A percentile compares a stretch with the other conserved stretches of the same genome.
Evolutionary conservation across 331 rosid species (phyloP).

Genomic region (Stylosanthes scabra): DNA sequence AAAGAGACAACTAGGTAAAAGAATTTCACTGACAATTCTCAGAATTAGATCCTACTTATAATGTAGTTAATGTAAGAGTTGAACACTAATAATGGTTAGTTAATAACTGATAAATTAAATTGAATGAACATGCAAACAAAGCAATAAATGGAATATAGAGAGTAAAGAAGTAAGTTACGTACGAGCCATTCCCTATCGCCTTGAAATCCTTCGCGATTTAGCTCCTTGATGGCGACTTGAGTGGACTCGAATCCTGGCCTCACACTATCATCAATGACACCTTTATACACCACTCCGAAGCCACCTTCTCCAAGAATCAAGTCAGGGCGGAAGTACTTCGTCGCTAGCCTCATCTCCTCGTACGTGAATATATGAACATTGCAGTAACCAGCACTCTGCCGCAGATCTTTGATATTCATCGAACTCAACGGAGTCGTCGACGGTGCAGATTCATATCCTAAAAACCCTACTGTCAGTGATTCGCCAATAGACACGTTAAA

Average conservation of each 20-base stretch:
- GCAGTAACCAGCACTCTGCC: conserved; percentile 63
- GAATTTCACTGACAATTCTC: too few relatives aligned
- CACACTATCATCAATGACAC: conserved; percentile 74
- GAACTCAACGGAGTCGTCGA: conserved; percentile 46
- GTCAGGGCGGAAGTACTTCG: conserved; percentile 82
- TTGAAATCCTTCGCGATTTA: conserved; percentile 93
- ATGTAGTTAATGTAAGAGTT: not conserved
- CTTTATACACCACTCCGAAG: conserved; percentile 93
- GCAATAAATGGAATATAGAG: not conserved
- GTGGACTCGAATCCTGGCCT: conserved; percentile 60
- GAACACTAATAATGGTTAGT: not conserved
- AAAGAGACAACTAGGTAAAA: too few relatives aligned
- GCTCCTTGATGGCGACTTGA: conserved; percentile 93
- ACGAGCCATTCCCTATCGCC: conserved; percentile 99
- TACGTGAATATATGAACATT: conserved; percentile 74
- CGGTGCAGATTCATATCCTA: conserved; percentile 50
- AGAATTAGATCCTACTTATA: not conserved
- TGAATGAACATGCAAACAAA: not conserved
- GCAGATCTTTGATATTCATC: conserved; percentile 79
- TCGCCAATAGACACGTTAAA: not conserved
- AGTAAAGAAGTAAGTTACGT: conserved; percentile 41
- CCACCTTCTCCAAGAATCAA: conserved; percentile 92
- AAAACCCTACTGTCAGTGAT: not conserved
- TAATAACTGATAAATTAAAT: not conserved
- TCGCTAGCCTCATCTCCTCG: conserved; percentile 73